A percentile compares a stretch with the other conserved stretches of the same genome.
Conservation (phyloP, 164 flowering plant species). For the Vitis riparia region DNA sequence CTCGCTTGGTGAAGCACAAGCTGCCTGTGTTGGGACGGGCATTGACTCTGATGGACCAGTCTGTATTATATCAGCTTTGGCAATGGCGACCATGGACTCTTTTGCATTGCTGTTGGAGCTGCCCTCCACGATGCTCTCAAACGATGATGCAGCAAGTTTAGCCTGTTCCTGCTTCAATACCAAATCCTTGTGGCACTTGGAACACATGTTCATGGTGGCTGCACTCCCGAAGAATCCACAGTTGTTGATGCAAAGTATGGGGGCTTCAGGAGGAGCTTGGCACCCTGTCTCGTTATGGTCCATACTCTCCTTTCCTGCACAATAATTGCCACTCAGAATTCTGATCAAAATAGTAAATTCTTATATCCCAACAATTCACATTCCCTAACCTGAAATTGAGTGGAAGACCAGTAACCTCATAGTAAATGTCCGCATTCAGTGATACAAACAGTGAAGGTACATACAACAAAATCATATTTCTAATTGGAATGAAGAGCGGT, state of each 20-base stretch:
- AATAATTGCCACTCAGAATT: too few species aligned
- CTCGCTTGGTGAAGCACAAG: not conserved
- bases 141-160: constrained; percentile 34
- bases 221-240: constrained; percentile 44
- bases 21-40: not conserved
- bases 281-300: not conserved
- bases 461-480: too few species aligned
- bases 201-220: constrained; percentile 44
- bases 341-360: too few species aligned
- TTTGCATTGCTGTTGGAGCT: constrained; percentile 9
- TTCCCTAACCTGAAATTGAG: too few species aligned
- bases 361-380: not conserved
- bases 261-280: constrained; percentile 9
- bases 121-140: constrained; percentile 22
- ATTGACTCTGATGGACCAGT: constrained; percentile 3
- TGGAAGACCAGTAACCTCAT: too few species aligned
- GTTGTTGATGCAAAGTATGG: constrained; percentile 31
- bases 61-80: not conserved
- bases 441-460: too few species aligned
- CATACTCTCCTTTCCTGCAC: too few species aligned
- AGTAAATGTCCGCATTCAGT: too few species aligned
- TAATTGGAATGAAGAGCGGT: too few species aligned
- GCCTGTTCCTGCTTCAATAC: constrained; percentile 34
- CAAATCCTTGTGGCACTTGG: constrained; percentile 44
- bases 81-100: constrained; percentile 5